Evolutionary conservation across 2,329 filamentous ascomycete species (phyloP).

Genomic region (Penicillium thymicola): DNA sequence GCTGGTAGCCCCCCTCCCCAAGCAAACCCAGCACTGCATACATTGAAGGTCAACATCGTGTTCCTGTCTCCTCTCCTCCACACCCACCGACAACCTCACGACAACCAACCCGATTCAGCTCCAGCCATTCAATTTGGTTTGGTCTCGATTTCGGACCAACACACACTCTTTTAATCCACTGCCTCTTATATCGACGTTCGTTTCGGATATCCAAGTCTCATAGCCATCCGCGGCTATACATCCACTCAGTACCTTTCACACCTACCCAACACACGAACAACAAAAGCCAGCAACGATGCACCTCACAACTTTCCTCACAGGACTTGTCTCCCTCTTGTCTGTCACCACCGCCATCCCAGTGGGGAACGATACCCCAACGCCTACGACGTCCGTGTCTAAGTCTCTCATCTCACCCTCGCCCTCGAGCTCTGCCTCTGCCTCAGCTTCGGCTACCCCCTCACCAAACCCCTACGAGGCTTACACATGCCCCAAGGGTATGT

Average conservation of each 20-base stretch:
- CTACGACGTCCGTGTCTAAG: conserved; percentile 1
- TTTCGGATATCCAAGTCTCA: background rate
- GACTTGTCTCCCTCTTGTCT: conserved; percentile 11
- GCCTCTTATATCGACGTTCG: background rate
- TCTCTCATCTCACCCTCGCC: conserved; percentile 1
- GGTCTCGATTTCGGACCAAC: background rate
- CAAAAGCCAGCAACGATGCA: conserved; percentile 8
- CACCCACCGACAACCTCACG: background rate
- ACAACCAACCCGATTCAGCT: conserved; percentile 10
- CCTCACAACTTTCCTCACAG: conserved; percentile 10
- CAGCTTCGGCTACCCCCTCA: conserved; percentile 7
- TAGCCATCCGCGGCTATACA: background rate
- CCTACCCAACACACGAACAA: background rate
- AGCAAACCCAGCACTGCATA: background rate
- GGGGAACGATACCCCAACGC: background rate
- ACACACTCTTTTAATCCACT: background rate
- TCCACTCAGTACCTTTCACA: background rate
- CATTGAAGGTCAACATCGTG: background rate
- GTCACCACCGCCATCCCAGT: conserved; percentile 15
- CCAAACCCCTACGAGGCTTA: conserved; percentile 12
- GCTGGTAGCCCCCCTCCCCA: background rate
- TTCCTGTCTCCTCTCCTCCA: background rate
- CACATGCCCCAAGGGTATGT: conserved; percentile 23
- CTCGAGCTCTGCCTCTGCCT: conserved; percentile 4
- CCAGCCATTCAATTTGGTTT: conserved; percentile 19